Conservation (phyloP, 148 eudicot genomes). For the Diospyros lotus region DNA sequence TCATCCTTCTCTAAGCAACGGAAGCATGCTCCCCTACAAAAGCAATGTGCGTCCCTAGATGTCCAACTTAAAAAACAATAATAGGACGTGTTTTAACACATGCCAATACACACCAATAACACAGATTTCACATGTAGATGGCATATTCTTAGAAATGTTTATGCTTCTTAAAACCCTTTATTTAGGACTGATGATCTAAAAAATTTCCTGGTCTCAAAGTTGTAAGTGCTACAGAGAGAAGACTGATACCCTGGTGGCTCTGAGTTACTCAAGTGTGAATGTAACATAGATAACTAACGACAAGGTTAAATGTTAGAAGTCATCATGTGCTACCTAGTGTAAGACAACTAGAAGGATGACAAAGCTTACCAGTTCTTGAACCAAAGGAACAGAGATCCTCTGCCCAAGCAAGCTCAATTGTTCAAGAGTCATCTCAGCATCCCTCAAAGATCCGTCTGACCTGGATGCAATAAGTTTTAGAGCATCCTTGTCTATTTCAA, state of each 20-base stretch:
- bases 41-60: no score
- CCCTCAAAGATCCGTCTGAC: slow-evolving; percentile 93
- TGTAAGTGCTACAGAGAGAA: slow-evolving; percentile 2
- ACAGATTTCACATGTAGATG: no score
- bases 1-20: no score
- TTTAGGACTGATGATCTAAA: no score
- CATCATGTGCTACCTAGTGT: not conserved
- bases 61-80: no score
- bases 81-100: no score
- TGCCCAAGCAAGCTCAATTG: slow-evolving; percentile 89
- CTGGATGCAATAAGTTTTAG: slow-evolving; percentile 85
- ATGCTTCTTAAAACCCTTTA: no score
- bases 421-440: slow-evolving; percentile 96
- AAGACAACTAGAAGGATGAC: not conserved
- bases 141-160: no score
- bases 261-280: not conserved
- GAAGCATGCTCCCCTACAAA: no score
- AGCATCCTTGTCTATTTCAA: slow-evolving; percentile 83
- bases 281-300: not conserved
- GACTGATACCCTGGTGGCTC: not conserved
- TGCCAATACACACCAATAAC: no score
- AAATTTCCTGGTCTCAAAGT: not conserved
- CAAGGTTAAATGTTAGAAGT: not conserved
- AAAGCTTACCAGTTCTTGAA: slow-evolving; percentile 75
- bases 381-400: slow-evolving; percentile 70